Base-by-base conservation (phyloP, 768 basidiomycete genomes). In the Mycena alexandri region DNA sequence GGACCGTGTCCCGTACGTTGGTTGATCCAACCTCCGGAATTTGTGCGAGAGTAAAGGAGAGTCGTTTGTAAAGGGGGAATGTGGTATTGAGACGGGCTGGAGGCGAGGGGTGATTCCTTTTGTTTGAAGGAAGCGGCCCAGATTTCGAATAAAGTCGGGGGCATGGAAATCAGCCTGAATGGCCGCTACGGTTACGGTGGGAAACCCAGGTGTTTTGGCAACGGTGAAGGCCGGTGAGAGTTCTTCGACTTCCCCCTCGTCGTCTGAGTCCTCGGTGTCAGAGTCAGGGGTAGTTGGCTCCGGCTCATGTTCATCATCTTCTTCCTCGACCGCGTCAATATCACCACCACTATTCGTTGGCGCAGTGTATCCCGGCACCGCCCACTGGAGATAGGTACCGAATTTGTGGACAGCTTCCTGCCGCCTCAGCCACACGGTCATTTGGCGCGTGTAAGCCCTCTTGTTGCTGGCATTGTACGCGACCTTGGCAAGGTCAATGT, bases 401-500 rank as follows among this genome's bases (percentile, higher is more conserved):
- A 64, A 64, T 33, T 50, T 64, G 33, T 56, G 46, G 7, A 64
- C 46, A 13, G 52, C 12, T 57, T 83, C 82, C 34, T 79, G 79
- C 5, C 75, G 71, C 2, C 65, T 47, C 0, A 83, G 70, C 77
- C 77, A 81, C 2, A 38, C 44, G 0, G 76, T 74, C 83, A 84
- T 84, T 57, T 83, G 82, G 22, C 58, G 55, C 6, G 71, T 58
- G 54, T 76, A 74, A 24, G 77, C 73, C 3, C 65, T 53, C 51
- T 69, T 69, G 54, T 79, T 79, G 29, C 24, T 73, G 0, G 73
- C 72, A n/a, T 70, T 29, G 38, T 74, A 76, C 0, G 70, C 73
- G 10, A 72, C 58, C 63, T 84, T 84, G 2, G 81, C 77, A 50
- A 73, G 79, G 69, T 53, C 52, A 2, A 53, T 53, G 21, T 84